Base-by-base conservation (phyloP, 495 filamentous ascomycete genomes). In the Staphylotrichum tortipilum region DNA sequence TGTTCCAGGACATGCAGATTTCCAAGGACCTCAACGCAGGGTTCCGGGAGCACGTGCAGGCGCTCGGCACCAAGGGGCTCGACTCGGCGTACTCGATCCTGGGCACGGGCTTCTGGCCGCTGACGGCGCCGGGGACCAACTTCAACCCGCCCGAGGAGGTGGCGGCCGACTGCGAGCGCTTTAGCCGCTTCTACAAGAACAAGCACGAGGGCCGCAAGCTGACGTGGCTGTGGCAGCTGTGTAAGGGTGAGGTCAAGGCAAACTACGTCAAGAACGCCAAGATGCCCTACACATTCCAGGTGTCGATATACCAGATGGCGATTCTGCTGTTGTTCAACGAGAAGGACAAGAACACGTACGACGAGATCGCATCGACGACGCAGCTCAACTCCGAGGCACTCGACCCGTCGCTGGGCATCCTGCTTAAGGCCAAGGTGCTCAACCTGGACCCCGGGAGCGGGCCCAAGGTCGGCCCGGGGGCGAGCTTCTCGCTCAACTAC, bases 1-100 rank as follows among this genome's bases (percentile, higher is more conserved):
- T 99, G 92, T 97, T 97, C 78, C 89, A 96, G 64, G 92, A 99
- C 59, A 97, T 99, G 70, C 92, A 96, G 64, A 92, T 94, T 44
- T 96, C 90, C 57, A 94, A 95, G 66, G 94, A 97, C 69, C 81
- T 99, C 44, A 97, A 99, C 67, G 75, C 77, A 30, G 78, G 78
- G 30, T 97, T 91, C 77, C 83, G 84, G 62, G 73, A 72, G 39
- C 72, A 76, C 41, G 49, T 79, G 31, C 71, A 78, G 15, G 78
- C 78, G 52, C 72, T 76, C 7, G 56, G 44, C 29, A n/a, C 37
- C 21, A 56, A 68, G 53, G 53, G 51, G 3, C 78, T 85, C 28
- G 90, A 94, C 60, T 80, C 88, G 8, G 76, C 80, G 24, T 95
- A 90, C 68, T 82, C 88, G 21, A 83, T 99, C 58, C 74, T 99